These are phyloP conservation scores for Mortierella sp. DNA, from an alignment of 371 early-diverging fungal genomes.

Conservation along the genomic window DNA sequence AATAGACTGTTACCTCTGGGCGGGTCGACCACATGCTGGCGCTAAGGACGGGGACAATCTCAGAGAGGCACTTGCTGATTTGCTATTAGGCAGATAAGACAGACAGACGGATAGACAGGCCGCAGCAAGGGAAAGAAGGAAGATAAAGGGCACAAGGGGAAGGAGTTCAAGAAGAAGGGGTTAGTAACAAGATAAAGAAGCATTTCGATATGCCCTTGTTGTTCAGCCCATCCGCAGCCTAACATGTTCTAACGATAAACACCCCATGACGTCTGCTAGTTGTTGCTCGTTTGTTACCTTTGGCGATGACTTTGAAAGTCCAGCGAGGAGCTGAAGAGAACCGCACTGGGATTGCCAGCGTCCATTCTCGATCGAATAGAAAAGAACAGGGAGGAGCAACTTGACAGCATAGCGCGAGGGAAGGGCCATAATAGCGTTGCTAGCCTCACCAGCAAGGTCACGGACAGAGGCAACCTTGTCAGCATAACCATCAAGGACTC, in stretches of 20 bases:
- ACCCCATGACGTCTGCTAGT: not conserved
- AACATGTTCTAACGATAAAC: not conserved
- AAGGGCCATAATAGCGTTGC: slow-evolving; percentile 61
- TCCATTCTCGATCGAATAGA: slow-evolving; percentile 65
- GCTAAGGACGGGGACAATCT: slow-evolving; percentile 80
- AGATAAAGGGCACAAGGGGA: not conserved
- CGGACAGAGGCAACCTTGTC: slow-evolving; percentile 71
- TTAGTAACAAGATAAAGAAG: not conserved
- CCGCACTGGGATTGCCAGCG: slow-evolving; percentile 75
- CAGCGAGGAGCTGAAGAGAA: slow-evolving; percentile 61
- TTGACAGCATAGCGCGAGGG: slow-evolving; percentile 61
- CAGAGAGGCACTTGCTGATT: slow-evolving; percentile 67
- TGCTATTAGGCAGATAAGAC: slow-evolving; percentile 26
- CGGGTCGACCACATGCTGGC: slow-evolving; percentile 84
- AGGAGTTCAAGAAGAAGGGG: not conserved
- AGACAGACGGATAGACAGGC: not conserved
- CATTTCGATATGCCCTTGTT: not conserved
- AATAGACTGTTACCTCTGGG: slow-evolving; percentile 40
- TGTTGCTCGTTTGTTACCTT: slow-evolving; percentile 26
- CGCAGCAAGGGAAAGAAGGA: slow-evolving; percentile 4
- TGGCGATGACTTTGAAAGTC: slow-evolving; percentile 60
- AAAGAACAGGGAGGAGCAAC: slow-evolving; percentile 66
- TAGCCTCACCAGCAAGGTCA: slow-evolving; percentile 67
- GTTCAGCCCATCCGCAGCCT: not conserved
- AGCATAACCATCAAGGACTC: slow-evolving; percentile 63